A percentile compares a stretch with the other conserved stretches of the same genome.
Conservation (phyloP, 371 early-diverging fungal genomes). For the Syncephalastrum monosporum region DNA sequence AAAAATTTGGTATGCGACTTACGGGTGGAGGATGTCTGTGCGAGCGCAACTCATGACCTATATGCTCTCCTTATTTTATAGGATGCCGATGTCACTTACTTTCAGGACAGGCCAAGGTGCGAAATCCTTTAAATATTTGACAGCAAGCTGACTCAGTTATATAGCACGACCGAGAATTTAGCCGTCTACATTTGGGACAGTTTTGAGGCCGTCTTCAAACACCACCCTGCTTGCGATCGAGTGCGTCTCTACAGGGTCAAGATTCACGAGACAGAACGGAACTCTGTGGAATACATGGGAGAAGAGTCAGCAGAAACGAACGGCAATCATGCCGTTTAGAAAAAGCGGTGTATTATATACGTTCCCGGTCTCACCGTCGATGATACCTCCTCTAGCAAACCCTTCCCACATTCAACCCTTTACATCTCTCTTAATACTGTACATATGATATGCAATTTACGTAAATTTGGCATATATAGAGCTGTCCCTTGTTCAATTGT, state of each 20-base stretch:
- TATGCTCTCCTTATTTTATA: conserved; percentile 18
- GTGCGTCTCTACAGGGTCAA: conserved; percentile 62
- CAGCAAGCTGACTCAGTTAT: background rate
- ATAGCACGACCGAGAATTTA: conserved; percentile 87
- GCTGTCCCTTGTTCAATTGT: no score
- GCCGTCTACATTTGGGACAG: conserved; percentile 83
- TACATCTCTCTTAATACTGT: no score
- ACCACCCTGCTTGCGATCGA: conserved; percentile 26
- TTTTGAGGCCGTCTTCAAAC: conserved; percentile 46
- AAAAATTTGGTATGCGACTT: conserved; percentile 62
- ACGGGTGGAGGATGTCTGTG: background rate
- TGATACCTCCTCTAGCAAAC: no score
- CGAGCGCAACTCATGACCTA: background rate
- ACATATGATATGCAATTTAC: no score
- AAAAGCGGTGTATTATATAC: no score
- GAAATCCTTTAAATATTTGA: background rate
- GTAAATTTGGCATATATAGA: no score
- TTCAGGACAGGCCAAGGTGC: conserved; percentile 51
- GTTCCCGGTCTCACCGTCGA: background rate
- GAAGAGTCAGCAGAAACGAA: conserved; percentile 35
- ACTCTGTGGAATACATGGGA: conserved; percentile 75
- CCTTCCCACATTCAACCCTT: no score
- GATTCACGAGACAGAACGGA: conserved; percentile 74
- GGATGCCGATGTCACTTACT: conserved; percentile 81
- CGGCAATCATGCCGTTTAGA: background rate